Conservation (phyloP, 768 basidiomycete species). For the Kwoniella newhampshirensis region DNA sequence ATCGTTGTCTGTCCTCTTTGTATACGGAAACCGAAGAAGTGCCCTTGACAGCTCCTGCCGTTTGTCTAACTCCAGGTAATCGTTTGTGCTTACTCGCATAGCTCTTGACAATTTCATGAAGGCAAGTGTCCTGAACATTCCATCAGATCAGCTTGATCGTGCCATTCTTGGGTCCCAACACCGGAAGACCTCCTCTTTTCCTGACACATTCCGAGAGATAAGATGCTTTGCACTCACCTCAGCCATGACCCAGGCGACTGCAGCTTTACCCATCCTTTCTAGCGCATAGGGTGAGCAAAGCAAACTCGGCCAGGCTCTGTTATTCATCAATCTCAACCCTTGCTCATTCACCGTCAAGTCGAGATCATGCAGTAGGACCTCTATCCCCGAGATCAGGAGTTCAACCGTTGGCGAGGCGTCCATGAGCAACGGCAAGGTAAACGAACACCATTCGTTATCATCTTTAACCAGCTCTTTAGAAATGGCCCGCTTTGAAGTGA, state of each 20-base stretch:
- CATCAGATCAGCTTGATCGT: neutral
- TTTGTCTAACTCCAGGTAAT: slow-evolving; percentile 65
- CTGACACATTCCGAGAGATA: too few relatives aligned
- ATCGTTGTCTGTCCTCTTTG: slow-evolving; percentile 61
- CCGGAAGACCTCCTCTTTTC: neutral
- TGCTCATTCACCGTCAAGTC: slow-evolving; percentile 73
- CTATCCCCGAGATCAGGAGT: slow-evolving; percentile 67
- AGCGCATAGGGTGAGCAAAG: slow-evolving; percentile 71
- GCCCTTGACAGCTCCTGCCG: neutral
- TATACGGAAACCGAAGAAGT: slow-evolving; percentile 64
- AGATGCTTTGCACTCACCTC: slow-evolving; percentile 59
- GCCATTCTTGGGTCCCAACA: neutral
- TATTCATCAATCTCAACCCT: slow-evolving; percentile 67
- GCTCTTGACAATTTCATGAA: slow-evolving; percentile 67
- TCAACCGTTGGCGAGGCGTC: slow-evolving; percentile 74
- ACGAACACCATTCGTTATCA: slow-evolving; percentile 57
- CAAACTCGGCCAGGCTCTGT: slow-evolving; percentile 72
- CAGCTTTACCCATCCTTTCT: slow-evolving; percentile 61
- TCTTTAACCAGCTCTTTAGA: neutral
- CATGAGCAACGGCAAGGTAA: slow-evolving; percentile 69
- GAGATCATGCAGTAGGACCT: slow-evolving; percentile 67
- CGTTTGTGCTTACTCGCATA: slow-evolving; percentile 62
- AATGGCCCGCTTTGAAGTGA: neutral
- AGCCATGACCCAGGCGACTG: slow-evolving; percentile 70
- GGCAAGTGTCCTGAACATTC: slow-evolving; percentile 60